phyloP scores from a whole-genome alignment of 1,284 basidiomycete genomes.

The Inonotus obliquus region DNA sequence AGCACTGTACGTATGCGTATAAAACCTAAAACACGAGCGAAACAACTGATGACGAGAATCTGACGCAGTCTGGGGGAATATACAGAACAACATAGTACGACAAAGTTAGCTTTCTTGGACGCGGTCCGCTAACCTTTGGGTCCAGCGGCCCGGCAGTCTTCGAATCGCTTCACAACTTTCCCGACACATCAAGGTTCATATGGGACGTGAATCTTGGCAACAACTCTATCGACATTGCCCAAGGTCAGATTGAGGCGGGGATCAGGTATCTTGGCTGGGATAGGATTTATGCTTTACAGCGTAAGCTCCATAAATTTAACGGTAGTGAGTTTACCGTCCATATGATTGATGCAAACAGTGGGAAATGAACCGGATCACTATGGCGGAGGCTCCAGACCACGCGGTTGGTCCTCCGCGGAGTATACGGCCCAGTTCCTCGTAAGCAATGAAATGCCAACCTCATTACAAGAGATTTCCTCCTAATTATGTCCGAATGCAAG shows the following conservation, averaged over 20 bases:
- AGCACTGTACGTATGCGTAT: slow-evolving; percentile 27
- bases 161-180: slow-evolving; percentile 29
- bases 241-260: slow-evolving; percentile 29
- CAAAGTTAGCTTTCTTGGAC: background rate
- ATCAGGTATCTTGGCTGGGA: slow-evolving; percentile 29
- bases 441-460: background rate
- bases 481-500: background rate
- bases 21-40: background rate
- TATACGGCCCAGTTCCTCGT: slow-evolving; percentile 32
- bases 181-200: slow-evolving; percentile 29
- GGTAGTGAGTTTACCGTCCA: background rate
- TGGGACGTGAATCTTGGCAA: slow-evolving; percentile 34
- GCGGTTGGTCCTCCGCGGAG: slow-evolving; percentile 28
- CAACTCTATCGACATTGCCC: slow-evolving; percentile 30
- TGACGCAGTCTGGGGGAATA: slow-evolving; percentile 28
- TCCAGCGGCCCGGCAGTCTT: slow-evolving; percentile 31
- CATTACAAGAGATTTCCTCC: background rate
- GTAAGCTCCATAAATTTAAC: slow-evolving; percentile 21
- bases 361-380: slow-evolving; percentile 37
- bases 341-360: slow-evolving; percentile 22
- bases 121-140: background rate
- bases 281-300: slow-evolving; percentile 29
- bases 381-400: slow-evolving; percentile 25
- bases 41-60: background rate
- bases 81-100: slow-evolving; percentile 30